A percentile compares a stretch with the other conserved stretches of the same genome.
Evolutionary conservation across 441 rosid genomes (phyloP).

Genomic region (Daphne laureola): DNA sequence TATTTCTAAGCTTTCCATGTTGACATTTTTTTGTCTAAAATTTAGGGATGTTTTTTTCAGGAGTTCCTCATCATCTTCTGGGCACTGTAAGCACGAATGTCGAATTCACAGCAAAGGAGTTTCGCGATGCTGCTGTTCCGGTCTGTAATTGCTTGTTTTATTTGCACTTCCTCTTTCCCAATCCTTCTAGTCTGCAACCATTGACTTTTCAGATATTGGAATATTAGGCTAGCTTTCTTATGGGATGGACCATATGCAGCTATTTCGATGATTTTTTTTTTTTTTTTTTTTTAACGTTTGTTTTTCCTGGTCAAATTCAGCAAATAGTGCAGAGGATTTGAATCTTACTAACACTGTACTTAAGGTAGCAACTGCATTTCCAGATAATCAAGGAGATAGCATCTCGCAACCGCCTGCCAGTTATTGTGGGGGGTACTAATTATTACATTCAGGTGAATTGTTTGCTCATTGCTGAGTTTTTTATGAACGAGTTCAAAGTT

Average conservation of each 20-base stretch:
- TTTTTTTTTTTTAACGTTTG: too few species aligned
- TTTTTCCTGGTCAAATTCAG: too few species aligned
- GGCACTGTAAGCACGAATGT: slow-evolving; percentile 55
- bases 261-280: too few species aligned
- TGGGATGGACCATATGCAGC: too few species aligned
- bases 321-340: too few species aligned
- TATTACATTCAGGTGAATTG: slow-evolving; percentile 75
- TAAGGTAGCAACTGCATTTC: slow-evolving; percentile 15
- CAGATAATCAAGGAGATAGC: slow-evolving; percentile 62
- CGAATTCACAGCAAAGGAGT: slow-evolving; percentile 74
- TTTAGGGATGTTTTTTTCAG: slow-evolving; percentile 21
- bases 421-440: slow-evolving; percentile 87
- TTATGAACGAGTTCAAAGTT: too few species aligned
- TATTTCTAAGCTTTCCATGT: neutral
- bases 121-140: slow-evolving; percentile 53
- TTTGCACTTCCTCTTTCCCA: neutral
- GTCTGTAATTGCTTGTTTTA: slow-evolving; percentile 35
- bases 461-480: too few species aligned
- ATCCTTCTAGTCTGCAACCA: too few species aligned
- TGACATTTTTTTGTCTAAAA: too few species aligned
- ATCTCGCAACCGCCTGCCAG: slow-evolving; percentile 59
- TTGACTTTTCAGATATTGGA: too few species aligned
- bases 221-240: too few species aligned
- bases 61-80: slow-evolving; percentile 80
- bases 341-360: neutral